Base-by-base conservation (phyloP, 106 monocot genomes). In the Dactylorhiza incarnata region DNA sequence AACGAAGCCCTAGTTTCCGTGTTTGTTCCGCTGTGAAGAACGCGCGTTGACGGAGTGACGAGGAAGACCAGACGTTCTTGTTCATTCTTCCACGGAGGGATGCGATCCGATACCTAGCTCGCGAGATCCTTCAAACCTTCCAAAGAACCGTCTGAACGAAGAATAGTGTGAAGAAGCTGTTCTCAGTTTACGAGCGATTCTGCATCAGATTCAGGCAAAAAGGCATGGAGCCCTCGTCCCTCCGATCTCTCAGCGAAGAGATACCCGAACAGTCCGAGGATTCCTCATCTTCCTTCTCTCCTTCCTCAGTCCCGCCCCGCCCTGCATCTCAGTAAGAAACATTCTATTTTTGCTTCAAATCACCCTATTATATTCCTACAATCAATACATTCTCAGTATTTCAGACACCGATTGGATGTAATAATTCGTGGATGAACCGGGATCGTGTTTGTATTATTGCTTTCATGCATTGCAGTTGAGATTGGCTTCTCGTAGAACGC, bases 241-340 rank as follows among this genome's bases (percentile, higher is more conserved):
- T 48, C 4, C 2, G 1, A 7, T 20, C 71, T 5, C 37, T 71
- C 22, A 3, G 15, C 13, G 71, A 71, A 46, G 71, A 71, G 48
- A 22, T 20, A 26, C 48, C 48, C 3, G 71, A 71, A 22, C 48
- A 71, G 9, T 71, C 71, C 9, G 20, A 71, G 71, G 71, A 48
- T 48, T 48, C 48, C 46, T 46, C 80, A 45, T 80, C 74, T 24
- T 65, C 52, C 11, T 80, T 80, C 45, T 73, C 73, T 67, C 67
- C 73, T 48, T 49, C 66, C 14, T 65, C 67, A 7, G 50, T 80
- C 53, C 80, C 80, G 67, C 80, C 80, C 16, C 80, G 80, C 22
- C 80, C 80, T 1, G 73, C 19, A 59, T 44, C 61, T 74, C 66
- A 49, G 80, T 80, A 68, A 67, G 74, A 46, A 22, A 29, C 16